Evolutionary conservation across 2,329 filamentous ascomycete species (phyloP), one percentile per base, ranked within the genome.

Genomic region (Scedosporium apiospermum): DNA sequence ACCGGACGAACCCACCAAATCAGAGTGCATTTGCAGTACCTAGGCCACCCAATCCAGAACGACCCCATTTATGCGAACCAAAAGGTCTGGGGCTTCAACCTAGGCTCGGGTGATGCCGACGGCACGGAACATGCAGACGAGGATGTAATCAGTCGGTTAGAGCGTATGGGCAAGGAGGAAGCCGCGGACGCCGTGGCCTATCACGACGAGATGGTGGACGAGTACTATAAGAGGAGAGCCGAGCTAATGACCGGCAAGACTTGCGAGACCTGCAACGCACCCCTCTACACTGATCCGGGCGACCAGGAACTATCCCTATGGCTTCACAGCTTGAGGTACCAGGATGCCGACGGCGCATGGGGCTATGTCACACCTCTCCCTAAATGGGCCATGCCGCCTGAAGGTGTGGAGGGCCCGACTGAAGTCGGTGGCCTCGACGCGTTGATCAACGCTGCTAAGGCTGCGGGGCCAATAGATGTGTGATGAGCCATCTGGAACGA

Each of bases 11-110:
- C 95, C 12, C 95, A 99, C 71, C 95, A 99, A 73, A 83, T 99
- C 58, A 87, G 95, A 41, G 95, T 99, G 18, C 95, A 99, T 70
- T 81, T 99, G 16, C 95, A 99, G 72, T 96, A 91, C 73, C 80
- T 99, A 3, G 95, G 95, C 1, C 90, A 98, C 71, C 95, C 95
- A 1, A 98, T 99, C 68, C 88, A 91, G 66, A 99, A 99, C 73
- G 95, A 99, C 71, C 95, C 95, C 6, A 98, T 99, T 68, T 99
- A 99, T 74, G 92, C 91, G 69, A 99, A 99, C 72, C 87, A 91
- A 71, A 87, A 87, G 63, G 95, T 99, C 10, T 99, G 96, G 80
- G 95, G 95, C 0, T 80, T 88, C 0, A 82, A 88, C 9, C 84
- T 99, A 0, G 95, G 91, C 16, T 83, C 76, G 62, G 78, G 82